These are phyloP conservation scores for Pelargonium cotyledonis DNA, from an alignment of 441 rosid species.

Conservation along the genomic window DNA sequence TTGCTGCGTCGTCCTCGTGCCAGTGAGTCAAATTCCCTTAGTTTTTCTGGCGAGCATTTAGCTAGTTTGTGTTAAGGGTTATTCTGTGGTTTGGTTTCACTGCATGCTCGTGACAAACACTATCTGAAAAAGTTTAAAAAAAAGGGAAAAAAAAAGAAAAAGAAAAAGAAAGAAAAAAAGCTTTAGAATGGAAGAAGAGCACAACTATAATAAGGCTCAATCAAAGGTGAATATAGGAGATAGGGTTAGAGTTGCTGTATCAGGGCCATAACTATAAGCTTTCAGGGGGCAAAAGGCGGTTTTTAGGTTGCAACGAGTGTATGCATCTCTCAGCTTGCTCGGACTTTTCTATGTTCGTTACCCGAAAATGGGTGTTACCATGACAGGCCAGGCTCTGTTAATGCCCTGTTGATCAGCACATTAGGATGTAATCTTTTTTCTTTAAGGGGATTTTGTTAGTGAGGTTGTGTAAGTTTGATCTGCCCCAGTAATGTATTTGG, in stretches of 20 bases:
- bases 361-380: background rate
- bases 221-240: conserved; percentile 6
- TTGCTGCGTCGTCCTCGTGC: background rate
- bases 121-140: background rate
- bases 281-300: conserved; percentile 13
- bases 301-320: conserved; percentile 4
- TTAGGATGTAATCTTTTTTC: background rate
- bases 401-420: background rate
- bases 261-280: conserved; percentile 10
- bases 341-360: background rate
- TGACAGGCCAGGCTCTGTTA: background rate
- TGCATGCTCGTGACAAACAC: no score
- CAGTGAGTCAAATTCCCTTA: background rate
- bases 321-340: conserved; percentile 12
- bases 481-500: background rate
- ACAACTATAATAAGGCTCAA: conserved; percentile 16
- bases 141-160: background rate
- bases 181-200: conserved; percentile 14
- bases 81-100: no score
- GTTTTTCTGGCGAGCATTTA: no score
- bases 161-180: background rate
- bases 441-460: background rate
- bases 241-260: conserved; percentile 10
- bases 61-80: no score
- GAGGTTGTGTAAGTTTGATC: background rate